Evolutionary conservation across 768 basidiomycete genomes (phyloP), one percentile per base, ranked within the genome.

Genomic region (Kondoa malvinella): DNA sequence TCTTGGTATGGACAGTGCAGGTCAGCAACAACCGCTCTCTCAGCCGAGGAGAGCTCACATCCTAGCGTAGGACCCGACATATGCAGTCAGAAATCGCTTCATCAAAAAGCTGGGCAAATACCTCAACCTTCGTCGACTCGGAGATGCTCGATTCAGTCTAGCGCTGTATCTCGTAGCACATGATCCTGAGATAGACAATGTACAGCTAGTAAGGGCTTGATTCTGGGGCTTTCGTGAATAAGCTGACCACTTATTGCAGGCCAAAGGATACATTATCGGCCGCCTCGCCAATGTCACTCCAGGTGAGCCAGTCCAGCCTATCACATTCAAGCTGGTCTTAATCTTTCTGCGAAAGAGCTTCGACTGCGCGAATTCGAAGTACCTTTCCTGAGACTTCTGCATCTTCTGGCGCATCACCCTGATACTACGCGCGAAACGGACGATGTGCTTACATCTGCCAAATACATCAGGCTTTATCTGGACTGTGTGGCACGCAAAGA

Each of bases 371-470:
- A 83, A 64, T 81, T 92, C 66, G 94, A 96, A 76, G 78, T 86
- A 66, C 83, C 86, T 1, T 88, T 97, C 72, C 83, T 92, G 57
- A 86, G 94, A 15, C 78, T 97, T 2, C 81, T 97, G 12, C 88
- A 92, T 74, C 77, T 92, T 0, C 80, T 97, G 2, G 89, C 92
- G 0, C 92, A 95, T 75, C 95, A 99, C 75, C 94, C 94, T 2
- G 95, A 99, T 77, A 92, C 91, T 73, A 68, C 67, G 0, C 81
- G 80, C 57, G 80, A 81, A 1, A 81, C 83, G 40, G 87, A 88
- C 34, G 85, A 85, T 56, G 76, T 92, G 40, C 80, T 83, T 34
- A 86, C 88, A 73, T 86, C 91, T 72, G 85, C 87, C 72, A 95
- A 92, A 78, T 94, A 95, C 76, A 81, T 97, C 67, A 84, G 88